Conservation (phyloP, 2,329 filamentous ascomycete species). For the Fusarium sp. region DNA sequence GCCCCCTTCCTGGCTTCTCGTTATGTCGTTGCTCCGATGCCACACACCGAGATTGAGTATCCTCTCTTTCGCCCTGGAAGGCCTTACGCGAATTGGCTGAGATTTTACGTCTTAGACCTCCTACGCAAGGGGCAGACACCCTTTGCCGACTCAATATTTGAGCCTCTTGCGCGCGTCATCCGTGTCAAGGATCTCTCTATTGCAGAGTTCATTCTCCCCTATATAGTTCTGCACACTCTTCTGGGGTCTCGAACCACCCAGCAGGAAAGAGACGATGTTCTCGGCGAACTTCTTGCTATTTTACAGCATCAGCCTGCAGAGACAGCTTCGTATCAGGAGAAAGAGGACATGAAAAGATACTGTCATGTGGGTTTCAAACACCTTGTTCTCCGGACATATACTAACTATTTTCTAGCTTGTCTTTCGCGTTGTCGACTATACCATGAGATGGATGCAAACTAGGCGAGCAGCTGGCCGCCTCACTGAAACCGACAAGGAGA, state of each 20-base stretch:
- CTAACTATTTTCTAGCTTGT: slow-evolving; percentile 71
- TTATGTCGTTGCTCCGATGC: slow-evolving; percentile 78
- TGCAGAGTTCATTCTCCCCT: slow-evolving; percentile 89
- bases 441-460: slow-evolving; percentile 88
- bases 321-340: slow-evolving; percentile 69
- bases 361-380: slow-evolving; percentile 77
- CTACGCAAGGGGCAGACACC: slow-evolving; percentile 81
- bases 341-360: slow-evolving; percentile 84
- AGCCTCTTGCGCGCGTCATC: slow-evolving; percentile 84
- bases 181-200: slow-evolving; percentile 88
- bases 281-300: slow-evolving; percentile 80
- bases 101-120: slow-evolving; percentile 83
- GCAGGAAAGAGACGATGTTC: slow-evolving; percentile 73
- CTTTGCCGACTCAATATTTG: slow-evolving; percentile 83
- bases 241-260: slow-evolving; percentile 74
- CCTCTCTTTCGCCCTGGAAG: slow-evolving; percentile 80
- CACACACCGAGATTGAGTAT: slow-evolving; percentile 71
- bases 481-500: slow-evolving; percentile 60
- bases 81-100: slow-evolving; percentile 85
- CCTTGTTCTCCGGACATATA: background rate
- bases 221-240: slow-evolving; percentile 85
- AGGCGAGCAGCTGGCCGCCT: slow-evolving; percentile 62
- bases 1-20: slow-evolving; percentile 88
- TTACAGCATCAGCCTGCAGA: slow-evolving; percentile 71
- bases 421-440: slow-evolving; percentile 91